Evolutionary conservation across 257 asterid species (phyloP).

Genomic region (Solanum phureja): DNA sequence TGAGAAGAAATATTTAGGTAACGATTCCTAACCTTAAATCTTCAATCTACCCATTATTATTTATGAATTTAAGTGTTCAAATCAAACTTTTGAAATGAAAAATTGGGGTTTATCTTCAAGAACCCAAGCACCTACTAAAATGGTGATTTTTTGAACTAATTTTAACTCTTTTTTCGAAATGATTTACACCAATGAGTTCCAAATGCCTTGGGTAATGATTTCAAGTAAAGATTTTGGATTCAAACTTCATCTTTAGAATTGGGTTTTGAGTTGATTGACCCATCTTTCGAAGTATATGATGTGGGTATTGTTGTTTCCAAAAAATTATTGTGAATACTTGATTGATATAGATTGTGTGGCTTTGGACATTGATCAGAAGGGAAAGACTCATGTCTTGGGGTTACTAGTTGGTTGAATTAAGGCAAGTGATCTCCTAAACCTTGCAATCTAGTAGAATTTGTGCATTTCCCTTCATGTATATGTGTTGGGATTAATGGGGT

Average conservation of each 20-base stretch:
- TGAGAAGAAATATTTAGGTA: too few relatives aligned
- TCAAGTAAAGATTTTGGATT: too few relatives aligned
- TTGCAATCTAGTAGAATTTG: too few relatives aligned
- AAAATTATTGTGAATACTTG: neutral
- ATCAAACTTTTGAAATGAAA: too few relatives aligned
- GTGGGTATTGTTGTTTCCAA: neutral
- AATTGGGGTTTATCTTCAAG: neutral
- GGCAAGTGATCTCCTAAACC: neutral
- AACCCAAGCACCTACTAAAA: neutral
- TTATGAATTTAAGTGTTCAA: too few relatives aligned
- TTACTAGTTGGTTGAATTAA: neutral
- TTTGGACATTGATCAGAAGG: neutral
- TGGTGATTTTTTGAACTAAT: neutral
- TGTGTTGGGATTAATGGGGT: neutral
- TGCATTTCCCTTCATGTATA: neutral
- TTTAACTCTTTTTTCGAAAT: too few relatives aligned
- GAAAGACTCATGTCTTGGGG: neutral
- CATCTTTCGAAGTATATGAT: too few relatives aligned
- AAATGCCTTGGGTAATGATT: too few relatives aligned
- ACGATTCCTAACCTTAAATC: too few relatives aligned
- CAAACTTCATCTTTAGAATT: too few relatives aligned
- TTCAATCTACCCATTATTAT: too few relatives aligned
- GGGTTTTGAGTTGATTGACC: neutral
- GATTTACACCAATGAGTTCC: neutral
- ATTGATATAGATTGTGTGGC: neutral